phyloP scores from a whole-genome alignment of 2,329 filamentous ascomycete genomes.

The Colletotrichum higginsianum region DNA sequence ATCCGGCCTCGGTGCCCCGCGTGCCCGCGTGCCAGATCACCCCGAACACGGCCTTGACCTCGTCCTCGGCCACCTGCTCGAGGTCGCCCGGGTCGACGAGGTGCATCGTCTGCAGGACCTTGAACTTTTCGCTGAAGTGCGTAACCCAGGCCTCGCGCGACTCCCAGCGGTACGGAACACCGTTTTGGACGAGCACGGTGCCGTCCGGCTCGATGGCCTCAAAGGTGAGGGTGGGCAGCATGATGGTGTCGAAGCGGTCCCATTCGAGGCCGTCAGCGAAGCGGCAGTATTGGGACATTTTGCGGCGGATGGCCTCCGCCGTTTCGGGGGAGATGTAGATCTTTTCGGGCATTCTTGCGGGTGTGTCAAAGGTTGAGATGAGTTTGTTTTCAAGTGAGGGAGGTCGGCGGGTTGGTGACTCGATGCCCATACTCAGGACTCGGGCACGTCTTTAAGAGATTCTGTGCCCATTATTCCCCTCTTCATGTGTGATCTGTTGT shows the following conservation, averaged over 20 bases:
- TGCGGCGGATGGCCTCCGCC: conserved; percentile 42
- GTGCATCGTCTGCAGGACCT: conserved; percentile 22
- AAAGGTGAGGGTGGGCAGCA: conserved; percentile 37
- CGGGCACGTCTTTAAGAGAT: too few species aligned
- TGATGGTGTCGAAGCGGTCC: conserved; percentile 34
- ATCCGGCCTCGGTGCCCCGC: conserved; percentile 10
- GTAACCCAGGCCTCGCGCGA: conserved; percentile 28
- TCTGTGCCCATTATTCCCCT: not conserved
- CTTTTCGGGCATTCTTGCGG: not conserved
- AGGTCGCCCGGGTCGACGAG: conserved; percentile 25
- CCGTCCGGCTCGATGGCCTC: conserved; percentile 19
- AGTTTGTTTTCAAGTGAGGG: not conserved
- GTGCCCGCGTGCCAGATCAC: conserved; percentile 27
- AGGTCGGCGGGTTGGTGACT: too few species aligned
- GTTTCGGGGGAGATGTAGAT: conserved; percentile 21
- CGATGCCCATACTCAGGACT: not conserved
- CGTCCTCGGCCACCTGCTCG: conserved; percentile 34
- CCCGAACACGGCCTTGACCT: conserved; percentile 39
- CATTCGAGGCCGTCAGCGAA: conserved; percentile 36
- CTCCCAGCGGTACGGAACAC: conserved; percentile 12
- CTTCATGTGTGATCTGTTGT: too few species aligned
- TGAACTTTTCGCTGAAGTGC: conserved; percentile 20
- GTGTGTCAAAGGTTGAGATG: not conserved
- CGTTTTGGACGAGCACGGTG: conserved; percentile 6
- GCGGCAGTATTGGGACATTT: conserved; percentile 41